Base-by-base conservation (phyloP, 352 stramenopile genomes). In the Phytophthora tubulina region DNA sequence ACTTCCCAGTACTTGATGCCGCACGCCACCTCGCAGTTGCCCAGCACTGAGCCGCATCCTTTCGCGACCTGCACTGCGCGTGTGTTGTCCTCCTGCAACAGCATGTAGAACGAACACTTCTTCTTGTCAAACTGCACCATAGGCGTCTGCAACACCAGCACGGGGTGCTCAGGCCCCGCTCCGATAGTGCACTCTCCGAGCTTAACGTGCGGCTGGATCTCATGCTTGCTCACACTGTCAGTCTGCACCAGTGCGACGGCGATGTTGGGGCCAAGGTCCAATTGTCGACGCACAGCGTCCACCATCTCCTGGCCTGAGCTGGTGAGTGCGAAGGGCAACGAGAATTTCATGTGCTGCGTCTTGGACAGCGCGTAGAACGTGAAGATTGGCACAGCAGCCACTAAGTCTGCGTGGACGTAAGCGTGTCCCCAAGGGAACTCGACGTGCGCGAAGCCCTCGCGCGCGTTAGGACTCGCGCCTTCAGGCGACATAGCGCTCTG, bases 1-100 rank as follows among this genome's bases (percentile, higher is more conserved):
- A 92, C 82, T 61, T 96, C 86, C 88, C 88, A 96, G 73, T 96
- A 96, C 74, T 94, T 94, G 61, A 94, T 78, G 3, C 86, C 88
- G 56, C 83, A 82, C 10, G 72, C 57, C 11, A 93, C 70, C 30
- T 89, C 76, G 9, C 66, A 78, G 39, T 85, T 91, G 44, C 84
- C 84, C 15, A 94, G 51, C 6, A 94, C 79, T 0, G 84, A 89
- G 6, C 82, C 85, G 58, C 82, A 88, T 1, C 88, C 88, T 56
- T 91, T 87, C 0, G 78, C 78, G 17, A 90, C 73, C 50, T 94
- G 88, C 31, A 89, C 78, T 6, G 78, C 85, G 4, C 60, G 67
- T 2, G 80, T 79, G 46, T 83, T 73, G 10, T 78, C 78, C 41
- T 95, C 85, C 49, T 91, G 81, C 11, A 92, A 64, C 17, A 88